Conservation (phyloP, 1,284 basidiomycete species). For the Cutaneotrichosporon curvatum region DNA sequence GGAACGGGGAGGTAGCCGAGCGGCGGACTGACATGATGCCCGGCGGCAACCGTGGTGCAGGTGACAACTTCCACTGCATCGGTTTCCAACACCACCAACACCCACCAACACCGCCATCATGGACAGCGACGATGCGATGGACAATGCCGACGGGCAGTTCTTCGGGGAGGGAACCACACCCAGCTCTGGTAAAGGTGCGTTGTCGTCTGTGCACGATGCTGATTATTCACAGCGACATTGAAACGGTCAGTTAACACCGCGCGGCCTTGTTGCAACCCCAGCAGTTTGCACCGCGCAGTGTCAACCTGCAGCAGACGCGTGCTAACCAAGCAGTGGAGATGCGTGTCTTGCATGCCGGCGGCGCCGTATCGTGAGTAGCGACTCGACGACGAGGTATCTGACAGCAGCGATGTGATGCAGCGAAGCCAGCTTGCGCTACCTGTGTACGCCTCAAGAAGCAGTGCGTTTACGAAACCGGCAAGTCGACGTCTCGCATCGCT, state of each 20-base stretch:
- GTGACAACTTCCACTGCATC: too few species aligned
- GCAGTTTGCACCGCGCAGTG: too few species aligned
- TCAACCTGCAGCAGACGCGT: neutral
- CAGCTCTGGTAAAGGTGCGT: constrained; percentile 15
- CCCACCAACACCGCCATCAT: neutral
- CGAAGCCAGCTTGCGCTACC: constrained; percentile 25
- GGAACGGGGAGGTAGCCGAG: too few species aligned
- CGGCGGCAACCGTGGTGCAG: too few species aligned
- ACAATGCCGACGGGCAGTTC: neutral
- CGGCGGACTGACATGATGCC: too few species aligned
- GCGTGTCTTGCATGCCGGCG: constrained; percentile 27
- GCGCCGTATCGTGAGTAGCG: constrained; percentile 24
- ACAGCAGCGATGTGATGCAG: constrained; percentile 24
- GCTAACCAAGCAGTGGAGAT: constrained; percentile 21
- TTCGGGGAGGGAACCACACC: constrained; percentile 1
- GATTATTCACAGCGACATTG: constrained; percentile 9
- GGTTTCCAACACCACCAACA: neutral
- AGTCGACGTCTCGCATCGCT: constrained; percentile 22
- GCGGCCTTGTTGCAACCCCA: neutral
- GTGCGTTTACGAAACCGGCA: constrained; percentile 27
- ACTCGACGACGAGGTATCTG: neutral
- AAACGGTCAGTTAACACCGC: constrained; percentile 11
- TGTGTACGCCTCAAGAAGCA: constrained; percentile 23
- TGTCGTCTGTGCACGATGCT: neutral
- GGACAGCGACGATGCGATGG: constrained; percentile 13